A percentile compares a stretch with the other conserved stretches of the same genome.
These are phyloP conservation scores for Brachypodium distachyon DNA, from an alignment of 202 grass and related monocot genomes.

Conservation along the genomic window DNA sequence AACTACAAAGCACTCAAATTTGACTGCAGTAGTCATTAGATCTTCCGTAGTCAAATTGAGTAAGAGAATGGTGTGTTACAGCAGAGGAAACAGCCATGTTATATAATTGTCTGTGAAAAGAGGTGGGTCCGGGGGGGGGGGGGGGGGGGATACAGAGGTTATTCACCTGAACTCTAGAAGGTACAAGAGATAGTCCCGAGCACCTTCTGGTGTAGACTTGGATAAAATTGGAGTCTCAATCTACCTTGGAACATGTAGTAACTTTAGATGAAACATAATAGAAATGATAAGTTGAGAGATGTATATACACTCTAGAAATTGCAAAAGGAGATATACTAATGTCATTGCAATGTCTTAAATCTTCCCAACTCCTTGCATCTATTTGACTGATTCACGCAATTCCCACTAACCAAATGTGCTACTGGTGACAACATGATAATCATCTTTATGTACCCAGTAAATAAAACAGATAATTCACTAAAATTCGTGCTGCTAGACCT, in stretches of 20 bases:
- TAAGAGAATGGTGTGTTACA: not conserved
- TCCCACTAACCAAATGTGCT: not conserved
- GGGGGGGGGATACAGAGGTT: slow-evolving; percentile 1
- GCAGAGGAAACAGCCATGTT: not conserved
- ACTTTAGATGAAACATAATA: slow-evolving; percentile 29
- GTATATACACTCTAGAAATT: not conserved
- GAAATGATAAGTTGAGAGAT: not conserved
- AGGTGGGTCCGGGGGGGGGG: too few relatives aligned
- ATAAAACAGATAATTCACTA: not conserved
- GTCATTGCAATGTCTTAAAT: not conserved
- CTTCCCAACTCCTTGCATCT: not conserved
- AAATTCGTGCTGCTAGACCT: not conserved
- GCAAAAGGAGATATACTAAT: not conserved
- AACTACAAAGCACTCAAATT: slow-evolving; percentile 3
- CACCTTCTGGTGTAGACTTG: slow-evolving; percentile 95
- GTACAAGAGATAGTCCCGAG: slow-evolving; percentile 97
- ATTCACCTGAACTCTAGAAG: slow-evolving; percentile 91
- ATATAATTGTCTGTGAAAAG: not conserved
- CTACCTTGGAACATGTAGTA: slow-evolving; percentile 76
- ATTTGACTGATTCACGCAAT: not conserved
- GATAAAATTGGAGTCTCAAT: slow-evolving; percentile 99
- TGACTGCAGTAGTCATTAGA: not conserved
- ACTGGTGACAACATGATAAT: not conserved
- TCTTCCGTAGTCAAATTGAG: not conserved
- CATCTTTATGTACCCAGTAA: not conserved